Evolutionary conservation across 2,329 filamentous ascomycete genomes (phyloP).

Genomic region (Fusarium begoniae): DNA sequence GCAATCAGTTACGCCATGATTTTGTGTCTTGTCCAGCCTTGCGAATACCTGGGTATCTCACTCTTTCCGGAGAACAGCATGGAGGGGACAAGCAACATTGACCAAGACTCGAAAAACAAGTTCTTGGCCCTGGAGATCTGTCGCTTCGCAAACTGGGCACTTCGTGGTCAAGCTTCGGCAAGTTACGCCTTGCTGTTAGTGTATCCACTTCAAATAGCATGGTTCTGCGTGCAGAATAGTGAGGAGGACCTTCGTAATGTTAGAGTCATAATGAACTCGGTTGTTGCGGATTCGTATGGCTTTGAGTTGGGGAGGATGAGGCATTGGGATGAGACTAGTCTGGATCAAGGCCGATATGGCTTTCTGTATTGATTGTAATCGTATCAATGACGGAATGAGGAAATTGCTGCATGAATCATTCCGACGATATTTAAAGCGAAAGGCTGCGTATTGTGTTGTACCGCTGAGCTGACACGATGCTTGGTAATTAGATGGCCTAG

Average conservation of each 20-base stretch:
- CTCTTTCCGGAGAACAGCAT: neutral
- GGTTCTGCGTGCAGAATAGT: slow-evolving; percentile 8
- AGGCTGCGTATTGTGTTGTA: too few relatives aligned
- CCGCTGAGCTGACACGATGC: too few relatives aligned
- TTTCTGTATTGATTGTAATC: neutral
- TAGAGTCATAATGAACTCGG: slow-evolving; percentile 5
- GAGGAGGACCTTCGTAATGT: neutral
- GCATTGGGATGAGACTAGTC: neutral
- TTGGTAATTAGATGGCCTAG: neutral
- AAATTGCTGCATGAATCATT: fast-evolving
- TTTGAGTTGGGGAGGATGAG: slow-evolving; percentile 24
- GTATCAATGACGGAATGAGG: fast-evolving
- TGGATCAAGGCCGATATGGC: neutral
- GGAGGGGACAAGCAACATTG: neutral
- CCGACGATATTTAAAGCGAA: neutral
- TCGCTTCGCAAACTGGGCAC: slow-evolving; percentile 3
- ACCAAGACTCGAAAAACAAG: neutral
- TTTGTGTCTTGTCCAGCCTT: slow-evolving; percentile 12
- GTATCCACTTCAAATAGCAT: slow-evolving; percentile 23
- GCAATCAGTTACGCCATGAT: slow-evolving; percentile 13
- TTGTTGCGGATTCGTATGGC: slow-evolving; percentile 12
- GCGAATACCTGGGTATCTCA: neutral
- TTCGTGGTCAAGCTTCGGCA: neutral
- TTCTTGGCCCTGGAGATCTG: slow-evolving; percentile 12
- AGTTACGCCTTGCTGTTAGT: slow-evolving; percentile 2